Evolutionary conservation across 2,329 filamentous ascomycete species (phyloP), one percentile per base, ranked within the genome.

Genomic region (Diaporthe ampelina): DNA sequence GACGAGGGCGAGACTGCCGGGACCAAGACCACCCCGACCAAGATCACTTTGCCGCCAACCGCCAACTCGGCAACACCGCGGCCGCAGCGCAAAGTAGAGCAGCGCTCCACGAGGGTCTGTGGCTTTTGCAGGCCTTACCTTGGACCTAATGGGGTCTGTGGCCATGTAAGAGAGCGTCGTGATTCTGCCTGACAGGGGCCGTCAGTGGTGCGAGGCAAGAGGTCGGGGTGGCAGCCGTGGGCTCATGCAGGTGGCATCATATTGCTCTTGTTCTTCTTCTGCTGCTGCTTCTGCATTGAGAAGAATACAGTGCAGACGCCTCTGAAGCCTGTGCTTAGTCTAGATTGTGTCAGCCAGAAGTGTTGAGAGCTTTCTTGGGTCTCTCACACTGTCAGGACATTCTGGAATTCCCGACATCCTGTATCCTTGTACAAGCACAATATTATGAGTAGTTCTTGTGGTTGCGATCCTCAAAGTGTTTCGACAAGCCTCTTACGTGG

Each of bases 111-210:
- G 11, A 61, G 17, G 21, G 1, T 17, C 7, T 71, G 69, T 15
- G 69, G 69, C 19, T 71, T 71, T 32, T 71, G 69, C 69, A 50
- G 56, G 32, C 35, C 32, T 1, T 71, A 37, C 8, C 15, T 61
- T 45, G 26, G 32, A 19, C 21, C 4, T 0, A 32, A 70, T 24
- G 43, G 10, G 15, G 32, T 37, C 17, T 71, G 69, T 17, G 1
- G n/a, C n/a, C 69, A 61, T 57, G 10, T 6, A 5, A 15, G 3
- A 8, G 8, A 17, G 24, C n/a, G 3, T 6, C 29, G n/a, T 4
- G 21, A 54, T 1, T 24, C 48, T 26, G 21, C n/a, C 37, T 45
- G 26, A 40, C 8, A 43, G 4, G 45, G 48, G 43, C 13, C 21
- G 21, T 37, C 35, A n/a, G 45, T 54, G 29, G 48, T 26, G 63